Conservation (phyloP, 495 filamentous ascomycete genomes). For the Immersiella caudata region DNA sequence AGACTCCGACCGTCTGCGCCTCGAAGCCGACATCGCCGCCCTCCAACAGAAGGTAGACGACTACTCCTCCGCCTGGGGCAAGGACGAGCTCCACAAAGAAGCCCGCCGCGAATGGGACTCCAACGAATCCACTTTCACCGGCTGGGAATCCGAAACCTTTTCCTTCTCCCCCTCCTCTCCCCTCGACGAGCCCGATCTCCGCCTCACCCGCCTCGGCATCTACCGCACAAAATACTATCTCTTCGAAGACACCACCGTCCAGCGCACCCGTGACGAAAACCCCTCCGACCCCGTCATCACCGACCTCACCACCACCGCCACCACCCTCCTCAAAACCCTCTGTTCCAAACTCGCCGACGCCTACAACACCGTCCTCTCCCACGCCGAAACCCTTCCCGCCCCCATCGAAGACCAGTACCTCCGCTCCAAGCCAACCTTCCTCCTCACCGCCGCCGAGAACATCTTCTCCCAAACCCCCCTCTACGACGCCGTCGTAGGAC, state of each 20-base stretch:
- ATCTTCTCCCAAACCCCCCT: constrained; percentile 1
- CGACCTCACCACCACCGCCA: background rate
- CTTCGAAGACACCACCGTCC: constrained; percentile 8
- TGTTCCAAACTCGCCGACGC: constrained; percentile 9
- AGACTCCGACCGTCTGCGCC: constrained; percentile 9
- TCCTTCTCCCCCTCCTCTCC: background rate
- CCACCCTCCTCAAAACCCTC: constrained; percentile 3
- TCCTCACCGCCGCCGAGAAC: constrained; percentile 1
- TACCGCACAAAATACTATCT: constrained; percentile 13
- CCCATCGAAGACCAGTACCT: constrained; percentile 13
- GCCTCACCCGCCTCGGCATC: constrained; percentile 16
- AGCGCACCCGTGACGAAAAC: constrained; percentile 18
- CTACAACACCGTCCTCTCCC: constrained; percentile 1
- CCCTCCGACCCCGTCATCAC: constrained; percentile 6
- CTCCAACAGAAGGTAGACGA: constrained; percentile 10
- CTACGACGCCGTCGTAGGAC: constrained; percentile 4
- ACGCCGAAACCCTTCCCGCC: constrained; percentile 5
- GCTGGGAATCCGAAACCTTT: constrained; percentile 14
- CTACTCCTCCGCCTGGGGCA: constrained; percentile 10
- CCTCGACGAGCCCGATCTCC: constrained; percentile 15
- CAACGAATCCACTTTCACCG: background rate
- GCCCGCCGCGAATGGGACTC: constrained; percentile 4
- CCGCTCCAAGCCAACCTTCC: background rate
- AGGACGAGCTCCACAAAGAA: constrained; percentile 4
- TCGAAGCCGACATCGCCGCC: constrained; percentile 10